Conservation (phyloP, 805 yeast species). For the Schwanniomyces occidentalis region DNA sequence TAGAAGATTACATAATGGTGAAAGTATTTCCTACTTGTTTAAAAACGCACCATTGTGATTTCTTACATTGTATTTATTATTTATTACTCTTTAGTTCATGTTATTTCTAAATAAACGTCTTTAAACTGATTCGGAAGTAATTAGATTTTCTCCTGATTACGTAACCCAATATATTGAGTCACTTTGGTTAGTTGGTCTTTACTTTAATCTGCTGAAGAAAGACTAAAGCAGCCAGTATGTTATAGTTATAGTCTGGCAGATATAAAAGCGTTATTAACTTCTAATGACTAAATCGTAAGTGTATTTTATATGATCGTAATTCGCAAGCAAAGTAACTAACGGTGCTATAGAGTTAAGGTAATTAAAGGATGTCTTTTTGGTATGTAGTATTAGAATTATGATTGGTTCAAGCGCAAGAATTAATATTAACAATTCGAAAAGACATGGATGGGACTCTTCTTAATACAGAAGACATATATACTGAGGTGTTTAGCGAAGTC, state of each 20-base stretch:
- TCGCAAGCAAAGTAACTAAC: not conserved
- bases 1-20: constrained; percentile 94
- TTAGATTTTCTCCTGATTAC: not conserved
- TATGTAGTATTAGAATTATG: constrained; percentile 27
- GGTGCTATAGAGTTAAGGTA: constrained; percentile 7
- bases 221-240: too few species aligned
- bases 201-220: too few species aligned
- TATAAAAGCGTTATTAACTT: too few species aligned
- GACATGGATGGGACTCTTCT: constrained; percentile 96
- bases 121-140: constrained; percentile 1
- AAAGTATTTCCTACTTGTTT: constrained; percentile 85
- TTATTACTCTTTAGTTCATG: not conserved
- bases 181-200: too few species aligned
- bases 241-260: too few species aligned
- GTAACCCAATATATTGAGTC: too few species aligned
- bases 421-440: constrained; percentile 11
- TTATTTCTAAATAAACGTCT: not conserved
- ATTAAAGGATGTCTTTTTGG: constrained; percentile 74
- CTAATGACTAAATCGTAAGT: too few species aligned
- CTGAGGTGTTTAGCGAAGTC: constrained; percentile 69
- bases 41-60: constrained; percentile 50
- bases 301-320: too few species aligned
- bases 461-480: constrained; percentile 90
- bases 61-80: not conserved
- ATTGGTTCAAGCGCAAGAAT: not conserved